Evolutionary conservation across 208 protist species (phyloP).

Genomic region (Wallacemonas rigidus): DNA sequence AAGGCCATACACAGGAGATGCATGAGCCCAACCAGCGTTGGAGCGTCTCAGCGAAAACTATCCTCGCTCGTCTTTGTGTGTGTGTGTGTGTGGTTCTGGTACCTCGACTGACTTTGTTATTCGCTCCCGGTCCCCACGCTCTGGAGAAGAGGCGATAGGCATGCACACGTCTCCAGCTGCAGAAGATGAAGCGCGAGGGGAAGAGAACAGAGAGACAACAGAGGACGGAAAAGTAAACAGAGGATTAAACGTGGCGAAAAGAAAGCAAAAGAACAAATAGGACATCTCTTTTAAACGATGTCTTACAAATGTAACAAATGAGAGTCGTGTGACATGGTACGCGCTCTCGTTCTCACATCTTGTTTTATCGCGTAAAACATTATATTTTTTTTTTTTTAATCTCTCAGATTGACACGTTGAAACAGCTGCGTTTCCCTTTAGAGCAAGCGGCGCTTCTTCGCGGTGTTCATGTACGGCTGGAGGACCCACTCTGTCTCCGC

Average conservation of each 20-base stretch:
- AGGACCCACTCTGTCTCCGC: conserved; percentile 99
- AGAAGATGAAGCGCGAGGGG: too few species aligned
- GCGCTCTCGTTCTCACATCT: too few species aligned
- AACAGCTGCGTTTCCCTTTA: conserved; percentile 18
- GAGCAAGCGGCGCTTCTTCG: conserved; percentile 93
- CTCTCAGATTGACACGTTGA: too few species aligned
- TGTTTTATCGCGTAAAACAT: not conserved
- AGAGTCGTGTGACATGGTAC: too few species aligned
- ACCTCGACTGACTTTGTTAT: not conserved
- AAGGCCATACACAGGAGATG: too few species aligned
- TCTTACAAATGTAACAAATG: too few species aligned
- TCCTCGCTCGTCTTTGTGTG: not conserved
- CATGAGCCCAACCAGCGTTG: too few species aligned
- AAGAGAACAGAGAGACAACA: too few species aligned
- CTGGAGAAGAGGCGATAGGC: too few species aligned
- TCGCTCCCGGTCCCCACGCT: too few species aligned
- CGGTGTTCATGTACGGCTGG: conserved; percentile 98
- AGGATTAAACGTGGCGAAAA: not conserved
- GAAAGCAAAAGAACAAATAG: conserved; percentile 1
- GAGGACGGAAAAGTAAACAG: not conserved
- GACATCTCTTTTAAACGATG: conserved; percentile 3
- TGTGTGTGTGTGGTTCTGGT: not conserved
- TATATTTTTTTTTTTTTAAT: not conserved
- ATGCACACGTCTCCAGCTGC: too few species aligned
- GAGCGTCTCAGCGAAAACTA: too few species aligned